A percentile compares a stretch with the other conserved stretches of the same genome.
These are phyloP conservation scores for Pseudogymnoascus sp. DNA, from an alignment of 2,329 filamentous ascomycete species.

Conservation along the genomic window DNA sequence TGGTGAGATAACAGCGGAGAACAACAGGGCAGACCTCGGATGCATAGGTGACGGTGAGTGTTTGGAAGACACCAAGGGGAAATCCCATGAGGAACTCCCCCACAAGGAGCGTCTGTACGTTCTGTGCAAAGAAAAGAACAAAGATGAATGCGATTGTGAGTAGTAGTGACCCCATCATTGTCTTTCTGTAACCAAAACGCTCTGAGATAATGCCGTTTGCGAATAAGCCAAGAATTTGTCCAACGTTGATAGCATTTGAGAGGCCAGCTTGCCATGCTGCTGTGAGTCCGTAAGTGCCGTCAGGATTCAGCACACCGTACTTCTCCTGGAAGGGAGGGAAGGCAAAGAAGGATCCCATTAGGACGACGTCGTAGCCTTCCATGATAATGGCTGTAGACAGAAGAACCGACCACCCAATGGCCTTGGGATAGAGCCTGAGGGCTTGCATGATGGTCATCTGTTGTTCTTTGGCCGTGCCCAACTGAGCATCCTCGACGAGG, in stretches of 20 bases:
- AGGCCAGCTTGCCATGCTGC: slow-evolving; percentile 37
- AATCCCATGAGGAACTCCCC: slow-evolving; percentile 34
- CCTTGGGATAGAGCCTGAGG: slow-evolving; percentile 11
- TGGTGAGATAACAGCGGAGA: slow-evolving; percentile 28
- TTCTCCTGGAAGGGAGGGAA: slow-evolving; percentile 22
- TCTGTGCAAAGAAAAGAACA: slow-evolving; percentile 40
- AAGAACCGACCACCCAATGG: slow-evolving; percentile 25
- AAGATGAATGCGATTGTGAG: slow-evolving; percentile 36
- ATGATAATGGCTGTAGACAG: slow-evolving; percentile 31
- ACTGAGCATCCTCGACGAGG: background rate
- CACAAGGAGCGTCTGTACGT: slow-evolving; percentile 36
- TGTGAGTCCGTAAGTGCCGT: slow-evolving; percentile 31
- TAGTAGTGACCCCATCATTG: slow-evolving; percentile 36
- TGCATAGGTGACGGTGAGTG: slow-evolving; percentile 25
- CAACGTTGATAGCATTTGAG: slow-evolving; percentile 32
- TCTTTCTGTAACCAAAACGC: slow-evolving; percentile 31
- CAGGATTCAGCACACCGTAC: slow-evolving; percentile 21
- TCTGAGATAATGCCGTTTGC: slow-evolving; percentile 34
- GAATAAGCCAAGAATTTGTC: slow-evolving; percentile 35
- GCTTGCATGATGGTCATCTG: slow-evolving; percentile 8
- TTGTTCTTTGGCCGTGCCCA: slow-evolving; percentile 11
- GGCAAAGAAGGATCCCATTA: slow-evolving; percentile 29
- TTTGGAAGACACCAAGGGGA: slow-evolving; percentile 38
- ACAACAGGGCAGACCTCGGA: slow-evolving; percentile 28
- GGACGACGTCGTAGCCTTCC: slow-evolving; percentile 31